Base-by-base conservation (phyloP, 176 grass and related monocot genomes). In the Alopecurus myosuroides region DNA sequence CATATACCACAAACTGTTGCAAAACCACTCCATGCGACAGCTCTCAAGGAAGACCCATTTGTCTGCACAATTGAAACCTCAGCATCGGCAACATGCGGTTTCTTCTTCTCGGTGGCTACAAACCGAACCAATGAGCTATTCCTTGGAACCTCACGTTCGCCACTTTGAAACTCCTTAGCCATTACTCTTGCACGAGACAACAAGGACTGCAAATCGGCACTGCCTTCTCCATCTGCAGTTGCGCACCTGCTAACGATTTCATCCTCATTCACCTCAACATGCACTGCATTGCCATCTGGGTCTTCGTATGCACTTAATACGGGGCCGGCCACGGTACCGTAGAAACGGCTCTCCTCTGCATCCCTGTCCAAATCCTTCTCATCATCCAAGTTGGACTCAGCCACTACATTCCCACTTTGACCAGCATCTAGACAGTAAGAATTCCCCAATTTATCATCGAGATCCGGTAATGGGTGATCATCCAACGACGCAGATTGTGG, bases 211-310 rank as follows among this genome's bases (percentile, higher is more conserved):
- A 49, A n/a, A 88, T 78, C 42, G 0, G 7, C 17, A 28, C 31
- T 23, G 8, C 20, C 66, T 39, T 82, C 64, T 40, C 35, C 62
- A 30, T 29, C 64, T 6, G 48, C 77, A 69, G n/a, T 15, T n/a
- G 11, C 37, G 22, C n/a, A 79, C 74, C 67, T 83, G 35, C 34
- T 83, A 26, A 79, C 31, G 33, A 88, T 86, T 53, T 83, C 86
- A 74, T 83, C 90, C 26, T 88, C 82, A 51, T 79, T 56, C 33
- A 86, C 86, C 53, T 42, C 79, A 31, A 84, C 76, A 4, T 46
- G 39, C 35, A 71, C 56, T 15, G 80, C 7, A 17, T 65, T 84
- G n/a, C 25, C 44, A 6, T 84, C 50, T 9, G 60, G 82, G 53
- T 85, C 56, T 74, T 75, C 29, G 67, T 82, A 83, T 29, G 70